These are phyloP conservation scores for Paraconiothyrium sp. DNA, from an alignment of 2,329 filamentous ascomycete species.

Conservation along the genomic window DNA sequence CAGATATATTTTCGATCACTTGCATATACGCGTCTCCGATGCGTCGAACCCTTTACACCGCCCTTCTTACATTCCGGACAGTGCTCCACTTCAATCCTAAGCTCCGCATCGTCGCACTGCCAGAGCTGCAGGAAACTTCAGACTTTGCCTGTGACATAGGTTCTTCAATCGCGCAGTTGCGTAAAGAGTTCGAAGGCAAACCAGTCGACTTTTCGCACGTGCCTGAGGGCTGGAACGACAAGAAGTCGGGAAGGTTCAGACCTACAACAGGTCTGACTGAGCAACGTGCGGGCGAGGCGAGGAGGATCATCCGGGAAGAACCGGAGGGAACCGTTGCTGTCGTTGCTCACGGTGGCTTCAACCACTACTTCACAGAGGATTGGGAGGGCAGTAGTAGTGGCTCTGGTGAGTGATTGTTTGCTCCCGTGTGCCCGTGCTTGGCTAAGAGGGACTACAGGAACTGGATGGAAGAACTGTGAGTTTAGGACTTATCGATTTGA, in stretches of 20 bases:
- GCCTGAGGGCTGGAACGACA: slow-evolving; percentile 66
- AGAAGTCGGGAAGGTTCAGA: slow-evolving; percentile 38
- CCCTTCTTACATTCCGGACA: slow-evolving; percentile 71
- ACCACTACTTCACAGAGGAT: slow-evolving; percentile 85
- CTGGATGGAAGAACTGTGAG: slow-evolving; percentile 33
- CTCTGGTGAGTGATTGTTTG: slow-evolving; percentile 19
- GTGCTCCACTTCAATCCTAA: slow-evolving; percentile 44
- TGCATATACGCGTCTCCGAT: slow-evolving; percentile 80
- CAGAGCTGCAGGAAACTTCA: slow-evolving; percentile 80
- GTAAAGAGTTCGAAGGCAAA: slow-evolving; percentile 67
- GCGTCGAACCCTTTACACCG: slow-evolving; percentile 79
- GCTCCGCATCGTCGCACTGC: slow-evolving; percentile 66
- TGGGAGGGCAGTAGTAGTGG: slow-evolving; percentile 55
- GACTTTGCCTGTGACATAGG: slow-evolving; percentile 79
- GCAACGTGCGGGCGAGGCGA: slow-evolving; percentile 14
- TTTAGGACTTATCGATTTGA: slow-evolving; percentile 28
- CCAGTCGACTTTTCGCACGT: slow-evolving; percentile 71
- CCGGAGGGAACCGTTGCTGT: slow-evolving; percentile 67
- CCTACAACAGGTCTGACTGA: slow-evolving; percentile 49
- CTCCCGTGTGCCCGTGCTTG: neutral
- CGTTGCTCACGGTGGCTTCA: slow-evolving; percentile 80
- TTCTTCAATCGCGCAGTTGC: slow-evolving; percentile 50
- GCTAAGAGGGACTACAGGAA: slow-evolving; percentile 20
- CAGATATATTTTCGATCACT: slow-evolving; percentile 57
- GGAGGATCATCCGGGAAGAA: slow-evolving; percentile 20